These are phyloP conservation scores for Hemileia vastatrix DNA, from an alignment of 1,284 basidiomycete species.

Conservation along the genomic window DNA sequence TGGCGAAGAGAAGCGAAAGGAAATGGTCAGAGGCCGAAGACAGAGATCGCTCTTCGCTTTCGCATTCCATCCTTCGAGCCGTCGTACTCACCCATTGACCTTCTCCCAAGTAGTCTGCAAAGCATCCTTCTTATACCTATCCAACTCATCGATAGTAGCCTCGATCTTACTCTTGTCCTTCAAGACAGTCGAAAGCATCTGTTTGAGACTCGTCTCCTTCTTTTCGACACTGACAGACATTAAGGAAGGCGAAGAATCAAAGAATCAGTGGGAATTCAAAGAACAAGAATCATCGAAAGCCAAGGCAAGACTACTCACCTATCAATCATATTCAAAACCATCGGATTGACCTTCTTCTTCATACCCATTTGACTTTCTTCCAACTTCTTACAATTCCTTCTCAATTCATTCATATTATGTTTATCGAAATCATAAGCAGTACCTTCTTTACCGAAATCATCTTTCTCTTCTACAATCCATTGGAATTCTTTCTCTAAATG, in stretches of 20 bases:
- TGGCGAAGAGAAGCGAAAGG: too few species aligned
- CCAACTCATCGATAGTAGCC: slow-evolving; percentile 85
- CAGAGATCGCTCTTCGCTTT: too few species aligned
- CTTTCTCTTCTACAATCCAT: slow-evolving; percentile 37
- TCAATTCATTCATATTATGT: slow-evolving; percentile 42
- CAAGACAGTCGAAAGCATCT: slow-evolving; percentile 77
- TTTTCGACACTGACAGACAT: slow-evolving; percentile 68
- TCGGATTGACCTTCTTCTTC: slow-evolving; percentile 40
- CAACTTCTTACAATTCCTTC: slow-evolving; percentile 37
- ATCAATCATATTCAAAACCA: slow-evolving; percentile 43
- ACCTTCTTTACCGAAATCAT: slow-evolving; percentile 35
- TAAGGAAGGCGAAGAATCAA: neutral
- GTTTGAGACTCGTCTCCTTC: slow-evolving; percentile 72
- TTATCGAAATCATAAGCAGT: slow-evolving; percentile 40
- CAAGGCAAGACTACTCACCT: slow-evolving; percentile 40
- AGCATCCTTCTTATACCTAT: slow-evolving; percentile 86
- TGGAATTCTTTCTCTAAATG: slow-evolving; percentile 37
- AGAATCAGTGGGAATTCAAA: too few species aligned
- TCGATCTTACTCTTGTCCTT: slow-evolving; percentile 95
- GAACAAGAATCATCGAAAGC: neutral
- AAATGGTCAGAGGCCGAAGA: too few species aligned
- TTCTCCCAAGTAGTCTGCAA: slow-evolving; percentile 90
- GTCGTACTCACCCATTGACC: slow-evolving; percentile 63
- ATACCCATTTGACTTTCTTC: slow-evolving; percentile 41
- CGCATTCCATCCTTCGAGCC: too few species aligned